Conservation (phyloP, 2,329 filamentous ascomycete genomes). For the Sphaerulina musiva region DNA sequence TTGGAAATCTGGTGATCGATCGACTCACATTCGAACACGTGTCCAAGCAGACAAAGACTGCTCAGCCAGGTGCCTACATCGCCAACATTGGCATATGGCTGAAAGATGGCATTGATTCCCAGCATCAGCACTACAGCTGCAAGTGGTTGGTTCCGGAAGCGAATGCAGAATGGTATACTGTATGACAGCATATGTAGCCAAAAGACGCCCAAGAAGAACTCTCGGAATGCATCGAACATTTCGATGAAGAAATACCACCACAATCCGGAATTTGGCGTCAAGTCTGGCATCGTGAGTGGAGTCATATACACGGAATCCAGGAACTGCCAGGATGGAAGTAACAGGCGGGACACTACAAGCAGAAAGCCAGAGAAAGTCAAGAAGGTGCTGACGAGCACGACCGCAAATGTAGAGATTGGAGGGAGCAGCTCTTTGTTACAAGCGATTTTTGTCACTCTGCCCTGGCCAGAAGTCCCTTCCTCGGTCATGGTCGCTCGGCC, state of each 20-base stretch:
- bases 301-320: slow-evolving; percentile 84
- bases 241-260: slow-evolving; percentile 99
- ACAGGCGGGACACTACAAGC: slow-evolving; percentile 62
- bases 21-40: slow-evolving; percentile 71
- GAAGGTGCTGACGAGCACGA: slow-evolving; percentile 53
- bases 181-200: slow-evolving; percentile 93
- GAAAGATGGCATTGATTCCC: slow-evolving; percentile 90
- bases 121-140: slow-evolving; percentile 78
- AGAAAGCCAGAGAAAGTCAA: slow-evolving; percentile 53
- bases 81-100: slow-evolving; percentile 89
- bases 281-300: slow-evolving; percentile 80
- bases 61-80: slow-evolving; percentile 83
- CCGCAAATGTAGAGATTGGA: slow-evolving; percentile 24
- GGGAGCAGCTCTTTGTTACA: slow-evolving; percentile 20
- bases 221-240: slow-evolving; percentile 97
- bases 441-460: slow-evolving; percentile 15
- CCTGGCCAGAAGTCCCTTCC: slow-evolving; percentile 2
- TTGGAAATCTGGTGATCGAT: background rate
- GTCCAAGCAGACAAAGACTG: slow-evolving; percentile 76
- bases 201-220: slow-evolving; percentile 96
- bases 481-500: slow-evolving; percentile 7
- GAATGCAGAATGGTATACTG: slow-evolving; percentile 75
- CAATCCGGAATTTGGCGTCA: slow-evolving; percentile 89
- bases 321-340: slow-evolving; percentile 83
- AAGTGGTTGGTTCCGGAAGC: slow-evolving; percentile 76